These are phyloP conservation scores for Gossypium australe DNA, from an alignment of 345 rosid genomes.

Conservation along the genomic window DNA sequence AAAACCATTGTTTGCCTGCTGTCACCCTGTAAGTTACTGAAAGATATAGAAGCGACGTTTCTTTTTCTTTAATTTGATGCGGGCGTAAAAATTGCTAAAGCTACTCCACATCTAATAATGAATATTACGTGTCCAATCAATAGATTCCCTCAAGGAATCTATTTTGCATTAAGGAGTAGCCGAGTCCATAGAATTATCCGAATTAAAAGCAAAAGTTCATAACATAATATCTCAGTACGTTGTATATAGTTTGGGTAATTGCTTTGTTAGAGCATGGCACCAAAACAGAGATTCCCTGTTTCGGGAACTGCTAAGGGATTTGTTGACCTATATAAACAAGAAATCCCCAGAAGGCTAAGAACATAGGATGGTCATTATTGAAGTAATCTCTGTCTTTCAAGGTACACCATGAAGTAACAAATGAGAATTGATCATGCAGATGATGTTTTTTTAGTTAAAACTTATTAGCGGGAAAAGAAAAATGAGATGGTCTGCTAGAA, in stretches of 20 bases:
- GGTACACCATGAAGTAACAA: not conserved
- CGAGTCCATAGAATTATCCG: not conserved
- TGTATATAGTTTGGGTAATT: too few relatives aligned
- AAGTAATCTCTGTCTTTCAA: not conserved
- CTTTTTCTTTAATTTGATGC: too few relatives aligned
- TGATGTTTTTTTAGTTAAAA: not conserved
- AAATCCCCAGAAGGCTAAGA: not conserved
- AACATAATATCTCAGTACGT: not conserved
- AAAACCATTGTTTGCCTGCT: not conserved
- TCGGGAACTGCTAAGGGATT: not conserved
- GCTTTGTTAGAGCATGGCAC: not conserved
- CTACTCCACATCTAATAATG: too few relatives aligned
- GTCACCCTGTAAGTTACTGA: not conserved
- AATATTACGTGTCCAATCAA: too few relatives aligned
- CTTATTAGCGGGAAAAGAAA: not conserved
- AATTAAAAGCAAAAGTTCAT: not conserved
- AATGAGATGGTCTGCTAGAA: not conserved
- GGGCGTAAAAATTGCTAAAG: too few relatives aligned
- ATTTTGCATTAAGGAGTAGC: not conserved
- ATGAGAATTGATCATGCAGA: not conserved
- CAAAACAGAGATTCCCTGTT: not conserved
- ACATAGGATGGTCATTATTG: not conserved
- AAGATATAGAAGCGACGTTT: not conserved
- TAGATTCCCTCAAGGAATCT: too few relatives aligned
- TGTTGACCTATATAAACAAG: not conserved